Conservation (phyloP, 2,329 filamentous ascomycete genomes). For the Sphaerulina vaccinii region DNA sequence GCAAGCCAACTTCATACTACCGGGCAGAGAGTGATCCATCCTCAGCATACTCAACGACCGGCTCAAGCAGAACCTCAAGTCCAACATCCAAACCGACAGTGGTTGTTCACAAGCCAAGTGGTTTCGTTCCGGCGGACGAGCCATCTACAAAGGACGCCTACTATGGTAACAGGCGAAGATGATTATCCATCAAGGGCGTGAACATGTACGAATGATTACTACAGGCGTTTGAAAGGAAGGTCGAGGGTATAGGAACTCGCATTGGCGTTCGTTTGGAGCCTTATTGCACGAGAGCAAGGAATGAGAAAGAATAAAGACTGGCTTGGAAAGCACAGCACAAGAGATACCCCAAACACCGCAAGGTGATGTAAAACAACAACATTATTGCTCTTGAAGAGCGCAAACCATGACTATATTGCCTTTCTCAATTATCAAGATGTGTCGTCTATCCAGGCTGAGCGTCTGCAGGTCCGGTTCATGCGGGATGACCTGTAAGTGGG, state of each 20-base stretch:
- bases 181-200: not conserved
- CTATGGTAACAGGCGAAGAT: not conserved
- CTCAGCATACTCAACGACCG: slow-evolving; percentile 10
- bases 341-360: too few relatives aligned
- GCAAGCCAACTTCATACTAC: not conserved
- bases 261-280: too few relatives aligned
- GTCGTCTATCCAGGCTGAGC: too few relatives aligned
- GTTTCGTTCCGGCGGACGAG: slow-evolving; percentile 13
- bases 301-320: too few relatives aligned
- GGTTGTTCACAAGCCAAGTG: slow-evolving; percentile 21
- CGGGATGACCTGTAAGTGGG: too few relatives aligned
- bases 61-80: slow-evolving; percentile 3
- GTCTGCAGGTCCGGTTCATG: too few relatives aligned
- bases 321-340: too few relatives aligned
- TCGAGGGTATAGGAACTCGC: not conserved
- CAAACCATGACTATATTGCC: too few relatives aligned
- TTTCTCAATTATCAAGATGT: too few relatives aligned
- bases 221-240: not conserved
- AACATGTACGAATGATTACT: not conserved
- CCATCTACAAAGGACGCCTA: slow-evolving; percentile 7
- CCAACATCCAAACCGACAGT: slow-evolving; percentile 12
- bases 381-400: too few relatives aligned
- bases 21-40: slow-evolving; percentile 4
- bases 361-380: too few relatives aligned
- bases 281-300: too few relatives aligned